These are phyloP conservation scores for Pseudogymnoascus sp. DNA, from an alignment of 2,329 filamentous ascomycete genomes.

Conservation along the genomic window DNA sequence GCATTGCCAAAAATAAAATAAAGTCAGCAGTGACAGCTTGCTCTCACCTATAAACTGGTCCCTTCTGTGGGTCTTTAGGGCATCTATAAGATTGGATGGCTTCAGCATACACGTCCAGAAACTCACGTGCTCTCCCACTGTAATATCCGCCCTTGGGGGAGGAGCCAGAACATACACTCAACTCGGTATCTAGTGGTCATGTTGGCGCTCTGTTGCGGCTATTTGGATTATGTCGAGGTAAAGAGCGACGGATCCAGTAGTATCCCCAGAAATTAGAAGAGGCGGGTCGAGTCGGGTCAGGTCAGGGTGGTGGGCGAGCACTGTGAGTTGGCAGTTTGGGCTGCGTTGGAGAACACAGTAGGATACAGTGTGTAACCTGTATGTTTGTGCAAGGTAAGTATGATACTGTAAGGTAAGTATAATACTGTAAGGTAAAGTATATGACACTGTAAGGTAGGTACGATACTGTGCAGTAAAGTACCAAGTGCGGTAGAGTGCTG, in stretches of 20 bases:
- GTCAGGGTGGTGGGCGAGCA: neutral
- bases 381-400: neutral
- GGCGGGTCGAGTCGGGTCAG: too few relatives aligned
- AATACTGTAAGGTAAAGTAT: neutral
- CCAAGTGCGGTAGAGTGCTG: neutral
- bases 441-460: neutral
- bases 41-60: conserved; percentile 74
- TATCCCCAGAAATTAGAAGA: neutral
- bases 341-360: neutral
- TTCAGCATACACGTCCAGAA: conserved; percentile 1
- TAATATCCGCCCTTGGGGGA: neutral
- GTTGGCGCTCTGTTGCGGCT: conserved; percentile 3
- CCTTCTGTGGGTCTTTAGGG: conserved; percentile 73
- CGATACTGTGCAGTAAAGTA: neutral
- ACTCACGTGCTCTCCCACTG: conserved; percentile 14
- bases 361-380: neutral
- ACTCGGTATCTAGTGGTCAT: conserved; percentile 62
- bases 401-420: neutral
- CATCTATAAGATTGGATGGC: conserved; percentile 37
- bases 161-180: conserved; percentile 51
- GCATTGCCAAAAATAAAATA: neutral
- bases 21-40: neutral
- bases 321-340: neutral
- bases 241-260: neutral
- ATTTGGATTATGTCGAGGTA: neutral